These are phyloP conservation scores for Hymenotorrendiella dingleyae DNA, from an alignment of 2,329 filamentous ascomycete genomes.

Conservation along the genomic window DNA sequence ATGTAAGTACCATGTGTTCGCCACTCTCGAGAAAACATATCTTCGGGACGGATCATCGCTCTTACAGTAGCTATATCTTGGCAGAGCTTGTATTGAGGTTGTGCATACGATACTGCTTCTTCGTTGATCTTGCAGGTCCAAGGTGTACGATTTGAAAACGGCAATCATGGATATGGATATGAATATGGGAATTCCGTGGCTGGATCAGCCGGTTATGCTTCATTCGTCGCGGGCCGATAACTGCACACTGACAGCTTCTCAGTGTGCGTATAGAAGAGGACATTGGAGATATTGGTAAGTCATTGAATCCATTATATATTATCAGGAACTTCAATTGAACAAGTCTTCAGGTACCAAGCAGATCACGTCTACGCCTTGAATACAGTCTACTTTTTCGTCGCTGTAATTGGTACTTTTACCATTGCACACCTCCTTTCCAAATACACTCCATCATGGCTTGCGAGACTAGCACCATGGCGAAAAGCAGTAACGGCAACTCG, in stretches of 20 bases:
- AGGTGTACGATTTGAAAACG: too few species aligned
- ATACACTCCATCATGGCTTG: neutral
- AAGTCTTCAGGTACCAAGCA: constrained; percentile 14
- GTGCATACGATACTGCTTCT: too few species aligned
- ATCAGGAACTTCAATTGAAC: too few species aligned
- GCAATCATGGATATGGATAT: too few species aligned
- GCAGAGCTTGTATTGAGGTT: too few species aligned
- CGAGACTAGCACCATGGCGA: constrained; percentile 1
- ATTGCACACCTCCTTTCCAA: constrained; percentile 5
- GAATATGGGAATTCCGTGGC: neutral
- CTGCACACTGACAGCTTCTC: neutral
- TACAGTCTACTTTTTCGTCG: constrained; percentile 14
- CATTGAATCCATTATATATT: too few species aligned
- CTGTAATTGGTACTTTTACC: constrained; percentile 10
- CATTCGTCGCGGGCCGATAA: neutral
- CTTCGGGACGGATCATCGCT: too few species aligned
- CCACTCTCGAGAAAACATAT: too few species aligned
- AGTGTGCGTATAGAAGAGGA: neutral
- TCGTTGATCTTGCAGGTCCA: too few species aligned
- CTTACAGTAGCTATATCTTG: too few species aligned
- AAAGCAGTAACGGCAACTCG: neutral
- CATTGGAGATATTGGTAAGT: constrained; percentile 5
- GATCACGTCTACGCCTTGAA: constrained; percentile 11
- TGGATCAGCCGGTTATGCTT: constrained; percentile 1
- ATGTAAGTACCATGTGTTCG: too few species aligned